A percentile compares a stretch with the other conserved stretches of the same genome.
phyloP scores from a whole-genome alignment of 176 grass and related monocot genomes.

The Coix lacrymajobi region DNA sequence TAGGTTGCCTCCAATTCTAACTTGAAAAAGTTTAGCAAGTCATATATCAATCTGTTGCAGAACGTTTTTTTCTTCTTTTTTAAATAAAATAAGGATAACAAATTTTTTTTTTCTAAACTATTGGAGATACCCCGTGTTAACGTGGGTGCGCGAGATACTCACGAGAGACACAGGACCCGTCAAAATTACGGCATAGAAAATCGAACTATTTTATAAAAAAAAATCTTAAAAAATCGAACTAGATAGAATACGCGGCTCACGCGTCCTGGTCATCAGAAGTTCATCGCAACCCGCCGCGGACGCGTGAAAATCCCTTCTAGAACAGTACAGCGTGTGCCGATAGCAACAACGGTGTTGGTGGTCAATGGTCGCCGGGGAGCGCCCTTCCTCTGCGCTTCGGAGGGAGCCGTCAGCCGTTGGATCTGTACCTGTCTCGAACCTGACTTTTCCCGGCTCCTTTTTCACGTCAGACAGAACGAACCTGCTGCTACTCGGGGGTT shows the following conservation, averaged over 20 bases:
- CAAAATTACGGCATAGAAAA: too few relatives aligned
- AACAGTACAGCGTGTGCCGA: neutral
- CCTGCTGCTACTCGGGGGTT: neutral
- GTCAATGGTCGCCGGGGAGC: constrained; percentile 4
- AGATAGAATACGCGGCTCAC: neutral
- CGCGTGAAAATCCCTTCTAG: constrained; percentile 13
- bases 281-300: neutral
- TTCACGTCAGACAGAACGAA: neutral
- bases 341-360: neutral
- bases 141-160: too few relatives aligned
- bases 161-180: too few relatives aligned
- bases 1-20: too few relatives aligned
- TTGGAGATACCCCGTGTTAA: too few relatives aligned
- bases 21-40: too few relatives aligned
- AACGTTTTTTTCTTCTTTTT: too few relatives aligned
- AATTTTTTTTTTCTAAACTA: too few relatives aligned
- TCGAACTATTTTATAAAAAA: too few relatives aligned
- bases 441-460: neutral
- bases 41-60: too few relatives aligned
- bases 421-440: neutral
- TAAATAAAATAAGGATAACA: too few relatives aligned
- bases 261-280: neutral
- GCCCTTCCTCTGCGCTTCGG: constrained; percentile 12
- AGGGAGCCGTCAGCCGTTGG: neutral
- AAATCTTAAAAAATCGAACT: too few relatives aligned